Evolutionary conservation across 345 rosid genomes (phyloP).

Genomic region (Carallia brachiata): DNA sequence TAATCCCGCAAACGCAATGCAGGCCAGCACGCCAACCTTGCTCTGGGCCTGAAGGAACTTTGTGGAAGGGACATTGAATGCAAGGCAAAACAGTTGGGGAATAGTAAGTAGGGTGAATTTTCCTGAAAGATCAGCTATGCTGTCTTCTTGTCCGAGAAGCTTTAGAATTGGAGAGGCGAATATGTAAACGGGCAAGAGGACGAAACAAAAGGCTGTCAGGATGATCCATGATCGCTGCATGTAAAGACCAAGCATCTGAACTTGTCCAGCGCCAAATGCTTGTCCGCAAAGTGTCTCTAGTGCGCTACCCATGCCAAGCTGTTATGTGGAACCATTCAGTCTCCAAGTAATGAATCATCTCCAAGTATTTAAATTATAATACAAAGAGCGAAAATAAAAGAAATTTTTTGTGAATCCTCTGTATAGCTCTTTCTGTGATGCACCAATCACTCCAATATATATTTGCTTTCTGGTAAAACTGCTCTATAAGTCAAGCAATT

Average conservation of each 20-base stretch:
- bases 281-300: conserved; percentile 87
- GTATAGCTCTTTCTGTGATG: no score
- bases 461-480: no score
- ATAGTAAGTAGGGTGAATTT: conserved; percentile 44
- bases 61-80: conserved; percentile 55
- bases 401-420: neutral
- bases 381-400: neutral
- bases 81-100: conserved; percentile 65
- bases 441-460: no score
- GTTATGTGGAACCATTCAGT: conserved; percentile 5
- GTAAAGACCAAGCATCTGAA: conserved; percentile 67
- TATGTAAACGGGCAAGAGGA: conserved; percentile 56
- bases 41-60: conserved; percentile 86
- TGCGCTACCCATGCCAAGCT: conserved; percentile 97
- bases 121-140: conserved; percentile 58
- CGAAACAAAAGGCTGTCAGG: conserved; percentile 36
- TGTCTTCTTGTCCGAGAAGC: conserved; percentile 53
- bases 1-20: conserved; percentile 51
- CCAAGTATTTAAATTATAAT: neutral
- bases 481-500: no score
- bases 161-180: conserved; percentile 66
- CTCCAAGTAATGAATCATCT: neutral
- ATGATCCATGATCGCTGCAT: conserved; percentile 87
- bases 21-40: conserved; percentile 54
- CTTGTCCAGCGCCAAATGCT: conserved; percentile 82